Conservation (phyloP, 2,329 filamentous ascomycete genomes). For the Juglanconis juglandina region DNA sequence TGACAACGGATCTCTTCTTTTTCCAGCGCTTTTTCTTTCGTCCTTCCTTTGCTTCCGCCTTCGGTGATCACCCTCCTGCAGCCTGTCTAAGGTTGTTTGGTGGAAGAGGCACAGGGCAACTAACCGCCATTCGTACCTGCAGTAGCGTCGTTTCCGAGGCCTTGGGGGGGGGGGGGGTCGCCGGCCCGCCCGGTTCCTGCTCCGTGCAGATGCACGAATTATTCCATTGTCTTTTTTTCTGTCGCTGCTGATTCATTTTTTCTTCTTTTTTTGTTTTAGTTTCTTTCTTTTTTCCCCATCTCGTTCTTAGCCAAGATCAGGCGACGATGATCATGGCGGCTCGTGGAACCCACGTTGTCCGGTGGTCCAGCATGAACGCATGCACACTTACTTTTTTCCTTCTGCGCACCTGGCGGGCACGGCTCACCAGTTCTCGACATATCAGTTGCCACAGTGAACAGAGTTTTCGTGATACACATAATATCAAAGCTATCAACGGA, state of each 20-base stretch:
- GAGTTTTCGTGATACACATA: no score
- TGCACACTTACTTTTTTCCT: not conserved
- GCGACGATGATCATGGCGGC: not conserved
- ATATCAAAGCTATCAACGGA: no score
- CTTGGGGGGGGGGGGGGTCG: not conserved
- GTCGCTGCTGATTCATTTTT: not conserved
- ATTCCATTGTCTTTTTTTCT: not conserved
- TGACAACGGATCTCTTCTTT: not conserved
- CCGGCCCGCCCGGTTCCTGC: not conserved
- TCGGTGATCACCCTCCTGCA: no score
- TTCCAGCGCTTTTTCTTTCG: not conserved
- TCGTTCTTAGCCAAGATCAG: not conserved
- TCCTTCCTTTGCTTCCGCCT: no score
- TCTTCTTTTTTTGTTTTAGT: not conserved
- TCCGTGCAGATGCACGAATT: not conserved
- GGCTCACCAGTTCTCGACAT: no score
- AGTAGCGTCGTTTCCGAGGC: slow-evolving; percentile 11
- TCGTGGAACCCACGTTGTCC: not conserved
- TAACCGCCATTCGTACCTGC: slow-evolving; percentile 10
- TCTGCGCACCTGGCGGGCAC: no score
- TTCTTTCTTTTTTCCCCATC: not conserved
- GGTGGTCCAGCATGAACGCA: not conserved
- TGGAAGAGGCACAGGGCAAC: no score
- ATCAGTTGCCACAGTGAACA: no score
- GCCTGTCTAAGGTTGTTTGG: no score